Conservation (phyloP, 139 green algal genomes). For the Pseudopediastrum boryanum region DNA sequence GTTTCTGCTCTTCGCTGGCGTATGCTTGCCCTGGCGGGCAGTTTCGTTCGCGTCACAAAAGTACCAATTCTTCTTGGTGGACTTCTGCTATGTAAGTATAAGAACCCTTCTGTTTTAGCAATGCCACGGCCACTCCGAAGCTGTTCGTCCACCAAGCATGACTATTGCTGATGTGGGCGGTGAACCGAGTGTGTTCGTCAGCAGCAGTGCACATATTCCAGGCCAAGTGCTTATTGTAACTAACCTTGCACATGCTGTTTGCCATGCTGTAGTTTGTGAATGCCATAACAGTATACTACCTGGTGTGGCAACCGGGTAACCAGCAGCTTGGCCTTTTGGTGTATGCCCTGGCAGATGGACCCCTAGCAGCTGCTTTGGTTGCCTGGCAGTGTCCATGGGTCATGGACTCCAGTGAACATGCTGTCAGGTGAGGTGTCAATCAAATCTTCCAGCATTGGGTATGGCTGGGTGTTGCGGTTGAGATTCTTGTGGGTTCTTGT, state of each 20-base stretch:
- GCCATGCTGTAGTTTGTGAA: conserved; percentile 45
- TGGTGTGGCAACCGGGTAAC: conserved; percentile 36
- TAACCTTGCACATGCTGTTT: not conserved
- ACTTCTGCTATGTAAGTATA: conserved; percentile 64
- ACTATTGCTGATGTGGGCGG: no score
- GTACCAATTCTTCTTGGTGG: conserved; percentile 55
- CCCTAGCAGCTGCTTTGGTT: conserved; percentile 57
- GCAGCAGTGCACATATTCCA: not conserved
- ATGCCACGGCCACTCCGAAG: not conserved
- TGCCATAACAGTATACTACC: conserved; percentile 24
- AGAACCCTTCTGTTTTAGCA: not conserved
- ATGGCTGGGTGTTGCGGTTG: not conserved
- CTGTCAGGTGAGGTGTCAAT: conserved; percentile 44
- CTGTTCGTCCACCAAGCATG: no score
- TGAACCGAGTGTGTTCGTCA: no score
- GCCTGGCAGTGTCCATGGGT: conserved; percentile 72
- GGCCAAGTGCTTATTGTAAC: not conserved
- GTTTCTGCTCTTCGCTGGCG: conserved; percentile 52
- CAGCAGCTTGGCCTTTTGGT: conserved; percentile 32
- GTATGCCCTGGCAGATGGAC: conserved; percentile 67
- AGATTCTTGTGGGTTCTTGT: not conserved
- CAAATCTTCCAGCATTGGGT: not conserved
- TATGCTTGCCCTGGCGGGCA: conserved; percentile 49
- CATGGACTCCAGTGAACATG: conserved; percentile 50
- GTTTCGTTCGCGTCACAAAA: conserved; percentile 41